Percentiles rank a stretch among this genome's conserved stretches.
These are phyloP conservation scores for Scedosporium aurantiacum DNA, from an alignment of 2,329 filamentous ascomycete genomes.

Conservation along the genomic window DNA sequence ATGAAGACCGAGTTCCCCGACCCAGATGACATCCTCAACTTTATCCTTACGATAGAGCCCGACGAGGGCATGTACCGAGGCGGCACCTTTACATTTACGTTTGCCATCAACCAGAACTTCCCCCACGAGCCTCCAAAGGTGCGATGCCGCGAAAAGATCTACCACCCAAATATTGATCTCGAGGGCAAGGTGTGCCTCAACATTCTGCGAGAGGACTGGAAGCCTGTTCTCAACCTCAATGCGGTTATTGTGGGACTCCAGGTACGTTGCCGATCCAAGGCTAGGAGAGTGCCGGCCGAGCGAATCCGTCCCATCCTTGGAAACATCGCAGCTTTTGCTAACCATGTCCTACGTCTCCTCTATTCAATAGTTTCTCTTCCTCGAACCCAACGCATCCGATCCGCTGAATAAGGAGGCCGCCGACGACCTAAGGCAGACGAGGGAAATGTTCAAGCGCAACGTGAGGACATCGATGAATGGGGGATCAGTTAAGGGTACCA, in stretches of 20 bases:
- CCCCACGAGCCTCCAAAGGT: conserved; percentile 97
- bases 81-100: conserved; percentile 79
- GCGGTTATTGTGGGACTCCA: conserved; percentile 91
- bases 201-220: conserved; percentile 97
- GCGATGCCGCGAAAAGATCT: conserved; percentile 94
- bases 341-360: background rate
- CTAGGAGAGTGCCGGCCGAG: background rate
- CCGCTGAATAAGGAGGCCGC: conserved; percentile 98
- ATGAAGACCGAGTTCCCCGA: conserved; percentile 77
- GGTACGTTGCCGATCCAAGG: conserved; percentile 34
- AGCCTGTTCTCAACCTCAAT: conserved; percentile 92
- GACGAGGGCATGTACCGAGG: conserved; percentile 84
- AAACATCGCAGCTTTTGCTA: background rate
- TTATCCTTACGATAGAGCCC: conserved; percentile 68
- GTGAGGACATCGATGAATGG: conserved; percentile 77
- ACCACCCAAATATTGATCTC: conserved; percentile 96
- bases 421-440: conserved; percentile 75
- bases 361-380: conserved; percentile 69
- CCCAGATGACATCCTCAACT: conserved; percentile 77
- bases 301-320: background rate
- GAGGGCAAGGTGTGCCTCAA: conserved; percentile 98
- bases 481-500: conserved; percentile 58
- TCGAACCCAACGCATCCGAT: conserved; percentile 93
- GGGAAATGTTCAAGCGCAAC: conserved; percentile 85
- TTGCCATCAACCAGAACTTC: conserved; percentile 88